phyloP scores from a whole-genome alignment of 2,329 filamentous ascomycete species.

The Trichoderma sp. region DNA sequence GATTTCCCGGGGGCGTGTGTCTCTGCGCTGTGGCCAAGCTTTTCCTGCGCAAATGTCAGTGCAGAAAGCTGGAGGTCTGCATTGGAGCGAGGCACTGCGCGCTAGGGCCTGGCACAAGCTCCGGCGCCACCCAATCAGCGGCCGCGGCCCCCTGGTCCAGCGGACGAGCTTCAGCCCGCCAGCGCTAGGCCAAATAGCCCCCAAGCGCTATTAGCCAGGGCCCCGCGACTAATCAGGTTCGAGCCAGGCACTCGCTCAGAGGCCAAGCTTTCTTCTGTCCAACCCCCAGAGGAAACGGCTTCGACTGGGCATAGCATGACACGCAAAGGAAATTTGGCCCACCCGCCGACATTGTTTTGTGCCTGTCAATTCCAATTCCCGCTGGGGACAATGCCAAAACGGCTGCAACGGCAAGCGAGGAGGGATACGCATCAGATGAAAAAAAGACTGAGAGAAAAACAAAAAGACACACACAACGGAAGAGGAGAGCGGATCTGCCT shows the following conservation, averaged over 20 bases:
- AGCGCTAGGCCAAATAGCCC: conserved; percentile 10
- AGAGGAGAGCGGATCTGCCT: background rate
- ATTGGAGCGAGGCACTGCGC: background rate
- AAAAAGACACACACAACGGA: too few species aligned
- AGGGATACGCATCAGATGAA: background rate
- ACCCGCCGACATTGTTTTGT: background rate
- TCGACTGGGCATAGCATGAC: conserved; percentile 9
- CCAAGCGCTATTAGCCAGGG: background rate
- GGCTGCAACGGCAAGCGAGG: conserved; percentile 5
- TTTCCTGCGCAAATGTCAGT: background rate
- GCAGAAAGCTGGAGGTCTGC: background rate
- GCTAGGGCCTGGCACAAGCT: background rate
- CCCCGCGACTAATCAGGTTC: background rate
- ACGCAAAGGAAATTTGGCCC: background rate
- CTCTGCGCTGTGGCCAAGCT: background rate
- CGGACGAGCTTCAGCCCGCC: conserved; percentile 14
- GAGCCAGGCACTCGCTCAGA: conserved; percentile 11
- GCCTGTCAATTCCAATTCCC: conserved; percentile 18
- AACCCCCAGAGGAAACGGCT: conserved; percentile 16
- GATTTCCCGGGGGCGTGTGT: background rate
- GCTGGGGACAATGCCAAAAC: conserved; percentile 6
- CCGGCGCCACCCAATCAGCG: conserved; percentile 14
- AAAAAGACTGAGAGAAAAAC: too few species aligned
- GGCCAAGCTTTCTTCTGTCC: conserved; percentile 2
- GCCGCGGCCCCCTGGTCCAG: background rate